A percentile compares a stretch with the other conserved stretches of the same genome.
These are phyloP conservation scores for Yamadazyma kitorensis DNA, from an alignment of 805 yeast species.

Conservation along the genomic window DNA sequence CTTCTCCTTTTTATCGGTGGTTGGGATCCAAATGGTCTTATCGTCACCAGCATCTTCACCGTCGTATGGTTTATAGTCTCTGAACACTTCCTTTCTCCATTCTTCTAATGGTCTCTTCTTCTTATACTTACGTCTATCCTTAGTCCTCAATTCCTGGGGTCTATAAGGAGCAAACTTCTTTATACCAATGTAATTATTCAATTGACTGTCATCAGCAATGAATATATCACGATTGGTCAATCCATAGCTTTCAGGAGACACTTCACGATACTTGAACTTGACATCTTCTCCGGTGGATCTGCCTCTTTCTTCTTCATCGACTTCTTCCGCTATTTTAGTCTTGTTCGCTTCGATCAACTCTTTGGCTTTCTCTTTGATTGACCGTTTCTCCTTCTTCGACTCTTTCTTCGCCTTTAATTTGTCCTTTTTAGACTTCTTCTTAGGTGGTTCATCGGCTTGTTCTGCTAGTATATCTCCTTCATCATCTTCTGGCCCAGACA, in stretches of 20 bases:
- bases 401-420: conserved; percentile 55
- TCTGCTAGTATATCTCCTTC: conserved; percentile 17
- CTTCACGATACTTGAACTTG: conserved; percentile 84
- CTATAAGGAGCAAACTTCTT: conserved; percentile 94
- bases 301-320: conserved; percentile 66
- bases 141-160: conserved; percentile 63
- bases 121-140: conserved; percentile 80
- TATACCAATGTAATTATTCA: conserved; percentile 82
- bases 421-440: conserved; percentile 49
- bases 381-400: conserved; percentile 60
- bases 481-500: conserved; percentile 16
- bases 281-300: conserved; percentile 43
- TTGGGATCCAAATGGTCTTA: conserved; percentile 38
- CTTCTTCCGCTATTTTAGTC: conserved; percentile 62
- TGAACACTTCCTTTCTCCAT: conserved; percentile 86
- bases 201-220: conserved; percentile 80
- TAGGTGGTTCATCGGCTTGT: conserved; percentile 21
- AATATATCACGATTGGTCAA: conserved; percentile 81
- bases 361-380: conserved; percentile 66
- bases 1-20: conserved; percentile 14
- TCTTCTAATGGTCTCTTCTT: conserved; percentile 80
- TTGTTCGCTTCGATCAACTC: conserved; percentile 75
- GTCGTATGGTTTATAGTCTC: conserved; percentile 44
- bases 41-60: conserved; percentile 36
- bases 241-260: conserved; percentile 92